Conservation (phyloP, 768 basidiomycete genomes). For the Kwoniella pini region DNA sequence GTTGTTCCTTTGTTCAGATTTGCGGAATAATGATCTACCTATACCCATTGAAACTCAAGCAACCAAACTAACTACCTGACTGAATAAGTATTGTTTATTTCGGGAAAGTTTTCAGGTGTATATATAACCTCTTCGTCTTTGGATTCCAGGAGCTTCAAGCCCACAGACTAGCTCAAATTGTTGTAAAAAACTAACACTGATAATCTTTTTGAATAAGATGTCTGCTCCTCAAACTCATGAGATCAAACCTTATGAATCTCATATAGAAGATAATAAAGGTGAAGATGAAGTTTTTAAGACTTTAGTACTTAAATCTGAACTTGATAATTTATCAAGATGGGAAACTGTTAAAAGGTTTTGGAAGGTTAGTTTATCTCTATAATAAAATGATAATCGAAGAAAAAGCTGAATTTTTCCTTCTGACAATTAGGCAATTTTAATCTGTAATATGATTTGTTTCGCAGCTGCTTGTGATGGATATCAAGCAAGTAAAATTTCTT, state of each 20-base stretch:
- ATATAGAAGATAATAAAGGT: slow-evolving; percentile 11
- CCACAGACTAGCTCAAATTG: too few relatives aligned
- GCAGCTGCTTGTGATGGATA: slow-evolving; percentile 31
- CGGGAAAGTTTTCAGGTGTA: too few relatives aligned
- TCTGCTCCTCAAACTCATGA: slow-evolving; percentile 1
- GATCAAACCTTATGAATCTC: slow-evolving; percentile 11
- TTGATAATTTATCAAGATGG: slow-evolving; percentile 15
- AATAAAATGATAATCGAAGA: too few relatives aligned
- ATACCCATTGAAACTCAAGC: not conserved
- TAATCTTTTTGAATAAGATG: too few relatives aligned
- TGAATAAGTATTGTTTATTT: too few relatives aligned
- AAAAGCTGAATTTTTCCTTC: not conserved
- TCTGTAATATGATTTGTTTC: slow-evolving; percentile 24
- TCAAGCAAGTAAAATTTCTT: slow-evolving; percentile 8
- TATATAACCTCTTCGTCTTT: too few relatives aligned
- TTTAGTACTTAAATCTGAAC: slow-evolving; percentile 13
- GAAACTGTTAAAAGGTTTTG: slow-evolving; percentile 18
- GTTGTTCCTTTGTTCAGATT: not conserved
- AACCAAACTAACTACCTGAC: too few relatives aligned
- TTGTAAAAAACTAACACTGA: too few relatives aligned
- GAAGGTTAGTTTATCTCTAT: slow-evolving; percentile 16
- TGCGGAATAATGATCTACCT: slow-evolving; percentile 10
- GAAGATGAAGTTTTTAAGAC: slow-evolving; percentile 3
- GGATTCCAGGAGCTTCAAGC: too few relatives aligned
- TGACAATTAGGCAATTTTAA: slow-evolving; percentile 15